These are phyloP conservation scores for Penicillium griseofulvum DNA, from an alignment of 2,329 filamentous ascomycete genomes.

Conservation along the genomic window DNA sequence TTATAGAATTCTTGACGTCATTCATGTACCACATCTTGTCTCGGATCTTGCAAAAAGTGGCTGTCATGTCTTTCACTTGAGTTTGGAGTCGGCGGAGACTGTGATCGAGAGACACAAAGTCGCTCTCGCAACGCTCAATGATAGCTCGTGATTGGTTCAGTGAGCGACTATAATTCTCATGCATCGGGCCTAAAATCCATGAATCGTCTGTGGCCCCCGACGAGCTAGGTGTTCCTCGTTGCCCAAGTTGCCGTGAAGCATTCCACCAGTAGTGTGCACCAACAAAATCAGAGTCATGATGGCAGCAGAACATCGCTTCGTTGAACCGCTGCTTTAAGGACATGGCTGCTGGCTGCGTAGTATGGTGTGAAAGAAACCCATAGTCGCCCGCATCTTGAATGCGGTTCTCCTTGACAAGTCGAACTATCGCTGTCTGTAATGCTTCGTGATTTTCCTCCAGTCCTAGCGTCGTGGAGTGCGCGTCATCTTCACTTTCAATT, in stretches of 20 bases:
- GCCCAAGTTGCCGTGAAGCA: constrained; percentile 69
- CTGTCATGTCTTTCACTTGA: constrained; percentile 71
- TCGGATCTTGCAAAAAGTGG: constrained; percentile 69
- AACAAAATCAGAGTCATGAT: constrained; percentile 77
- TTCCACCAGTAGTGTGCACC: constrained; percentile 83
- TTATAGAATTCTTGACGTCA: constrained; percentile 84
- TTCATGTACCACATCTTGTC: constrained; percentile 99
- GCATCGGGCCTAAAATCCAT: constrained; percentile 71
- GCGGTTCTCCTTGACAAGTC: constrained; percentile 78
- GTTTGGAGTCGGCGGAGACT: constrained; percentile 75
- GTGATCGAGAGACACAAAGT: constrained; percentile 75
- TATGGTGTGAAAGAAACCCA: constrained; percentile 2
- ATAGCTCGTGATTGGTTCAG: constrained; percentile 32
- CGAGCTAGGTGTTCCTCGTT: constrained; percentile 57
- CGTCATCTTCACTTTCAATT: constrained; percentile 51
- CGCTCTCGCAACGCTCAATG: constrained; percentile 38
- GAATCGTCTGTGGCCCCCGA: constrained; percentile 58
- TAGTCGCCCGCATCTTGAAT: constrained; percentile 59
- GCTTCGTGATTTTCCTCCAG: constrained; percentile 78
- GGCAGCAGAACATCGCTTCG: constrained; percentile 72
- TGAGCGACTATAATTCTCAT: constrained; percentile 49
- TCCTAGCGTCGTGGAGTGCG: constrained; percentile 47
- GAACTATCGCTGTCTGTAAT: constrained; percentile 74
- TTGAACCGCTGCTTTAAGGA: constrained; percentile 48
- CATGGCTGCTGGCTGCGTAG: constrained; percentile 6